Evolutionary conservation across 2,329 filamentous ascomycete species (phyloP).

Genomic region (Triangularia verruculosa): DNA sequence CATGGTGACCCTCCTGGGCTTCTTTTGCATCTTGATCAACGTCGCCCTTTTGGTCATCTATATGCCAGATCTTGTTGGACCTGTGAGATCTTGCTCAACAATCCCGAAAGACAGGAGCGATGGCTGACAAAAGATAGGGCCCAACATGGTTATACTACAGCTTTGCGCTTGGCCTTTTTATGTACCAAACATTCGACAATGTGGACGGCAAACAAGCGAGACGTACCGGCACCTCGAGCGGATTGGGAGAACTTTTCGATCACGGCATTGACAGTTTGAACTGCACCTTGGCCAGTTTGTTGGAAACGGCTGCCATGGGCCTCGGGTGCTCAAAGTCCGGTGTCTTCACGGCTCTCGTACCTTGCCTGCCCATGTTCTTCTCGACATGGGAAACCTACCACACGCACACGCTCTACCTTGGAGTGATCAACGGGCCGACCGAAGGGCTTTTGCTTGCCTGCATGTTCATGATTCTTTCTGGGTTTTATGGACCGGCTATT

Average conservation of each 20-base stretch:
- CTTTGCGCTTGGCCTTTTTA: constrained; percentile 93
- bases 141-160: constrained; percentile 93
- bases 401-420: constrained; percentile 93
- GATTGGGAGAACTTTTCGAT: constrained; percentile 93
- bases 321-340: constrained; percentile 80
- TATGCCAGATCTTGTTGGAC: constrained; percentile 87
- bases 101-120: background rate
- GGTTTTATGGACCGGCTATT: constrained; percentile 81
- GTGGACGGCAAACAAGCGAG: constrained; percentile 97
- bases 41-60: constrained; percentile 70
- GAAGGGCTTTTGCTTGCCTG: constrained; percentile 91
- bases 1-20: constrained; percentile 93
- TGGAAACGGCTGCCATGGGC: constrained; percentile 91
- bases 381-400: constrained; percentile 99
- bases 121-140: constrained; percentile 49
- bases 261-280: constrained; percentile 98
- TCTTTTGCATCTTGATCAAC: constrained; percentile 89
- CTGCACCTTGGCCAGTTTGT: constrained; percentile 86
- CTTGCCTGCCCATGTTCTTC: constrained; percentile 97
- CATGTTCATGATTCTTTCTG: constrained; percentile 79
- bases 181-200: constrained; percentile 99
- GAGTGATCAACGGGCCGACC: constrained; percentile 94
- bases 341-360: constrained; percentile 86
- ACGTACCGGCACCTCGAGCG: constrained; percentile 90
- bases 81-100: constrained; percentile 52